Percentiles rank a stretch among this genome's conserved stretches.
phyloP scores from a whole-genome alignment of 305 asterid genomes.

The Fraxinus dipetala region DNA sequence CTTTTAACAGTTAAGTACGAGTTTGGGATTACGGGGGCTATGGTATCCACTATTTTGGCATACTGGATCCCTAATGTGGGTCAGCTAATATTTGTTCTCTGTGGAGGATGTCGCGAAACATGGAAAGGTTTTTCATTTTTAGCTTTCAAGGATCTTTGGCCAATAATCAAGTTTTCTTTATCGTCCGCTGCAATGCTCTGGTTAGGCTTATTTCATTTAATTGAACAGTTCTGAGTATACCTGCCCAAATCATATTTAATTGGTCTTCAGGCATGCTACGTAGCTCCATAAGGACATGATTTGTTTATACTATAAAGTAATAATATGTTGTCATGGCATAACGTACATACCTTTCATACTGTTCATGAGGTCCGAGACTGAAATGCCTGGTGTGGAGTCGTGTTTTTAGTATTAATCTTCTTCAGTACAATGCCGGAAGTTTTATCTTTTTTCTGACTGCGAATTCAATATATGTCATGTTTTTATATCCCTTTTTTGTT shows the following conservation, averaged over 20 bases:
- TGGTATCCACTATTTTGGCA: conserved; percentile 56
- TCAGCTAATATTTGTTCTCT: conserved; percentile 39
- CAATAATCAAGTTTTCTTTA: conserved; percentile 58
- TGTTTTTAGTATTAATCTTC: neutral
- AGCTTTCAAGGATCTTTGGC: conserved; percentile 62
- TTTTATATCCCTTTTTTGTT: neutral
- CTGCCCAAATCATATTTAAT: no score
- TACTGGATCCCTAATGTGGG: conserved; percentile 68
- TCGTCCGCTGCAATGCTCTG: conserved; percentile 70
- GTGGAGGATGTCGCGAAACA: conserved; percentile 62
- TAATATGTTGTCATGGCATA: no score
- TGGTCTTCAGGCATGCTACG: no score
- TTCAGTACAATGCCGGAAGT: neutral
- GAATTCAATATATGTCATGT: neutral
- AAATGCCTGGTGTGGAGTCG: no score
- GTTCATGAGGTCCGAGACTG: neutral
- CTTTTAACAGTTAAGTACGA: conserved; percentile 48
- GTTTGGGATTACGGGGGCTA: conserved; percentile 50
- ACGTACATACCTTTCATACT: neutral
- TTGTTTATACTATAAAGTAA: no score
- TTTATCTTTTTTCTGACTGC: neutral
- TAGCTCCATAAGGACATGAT: no score
- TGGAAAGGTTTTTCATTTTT: conserved; percentile 58
- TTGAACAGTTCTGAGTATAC: neutral
- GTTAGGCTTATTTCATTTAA: conserved; percentile 23